phyloP scores from a whole-genome alignment of 768 basidiomycete species.

The Lactifluus subvellereus region DNA sequence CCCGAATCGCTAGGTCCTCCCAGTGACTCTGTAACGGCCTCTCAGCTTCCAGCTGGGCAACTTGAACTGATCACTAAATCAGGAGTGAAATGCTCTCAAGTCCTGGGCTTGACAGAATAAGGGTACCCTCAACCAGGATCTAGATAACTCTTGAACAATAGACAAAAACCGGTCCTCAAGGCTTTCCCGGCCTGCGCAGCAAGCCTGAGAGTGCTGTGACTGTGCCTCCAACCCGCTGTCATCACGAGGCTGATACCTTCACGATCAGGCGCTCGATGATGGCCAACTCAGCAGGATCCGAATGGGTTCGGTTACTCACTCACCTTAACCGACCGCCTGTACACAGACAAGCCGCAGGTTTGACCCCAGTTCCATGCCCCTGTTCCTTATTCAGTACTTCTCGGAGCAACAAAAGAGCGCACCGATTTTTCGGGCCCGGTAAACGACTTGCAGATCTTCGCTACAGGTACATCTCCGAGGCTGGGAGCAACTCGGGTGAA shows the following conservation, averaged over 20 bases:
- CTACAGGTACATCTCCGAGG: not conserved
- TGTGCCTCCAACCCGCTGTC: not conserved
- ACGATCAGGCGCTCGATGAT: not conserved
- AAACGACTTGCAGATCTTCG: not conserved
- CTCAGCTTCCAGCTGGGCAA: too few relatives aligned
- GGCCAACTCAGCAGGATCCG: not conserved
- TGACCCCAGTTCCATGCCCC: not conserved
- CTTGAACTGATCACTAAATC: too few relatives aligned
- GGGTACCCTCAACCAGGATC: not conserved
- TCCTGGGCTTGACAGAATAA: not conserved
- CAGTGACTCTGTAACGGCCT: too few relatives aligned
- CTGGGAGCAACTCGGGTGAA: not conserved
- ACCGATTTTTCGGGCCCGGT: conserved; percentile 1
- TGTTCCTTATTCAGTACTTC: not conserved
- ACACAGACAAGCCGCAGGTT: not conserved
- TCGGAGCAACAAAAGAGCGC: not conserved
- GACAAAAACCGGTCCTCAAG: not conserved
- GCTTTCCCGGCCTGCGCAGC: not conserved
- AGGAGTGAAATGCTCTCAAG: too few relatives aligned
- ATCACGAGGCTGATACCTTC: not conserved
- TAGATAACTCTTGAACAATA: not conserved
- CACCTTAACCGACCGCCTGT: not conserved
- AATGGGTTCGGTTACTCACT: not conserved
- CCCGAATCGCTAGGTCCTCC: too few relatives aligned
- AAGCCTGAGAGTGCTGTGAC: not conserved